Evolutionary conservation across 148 eudicot species (phyloP), one percentile per base, ranked within the genome.

Genomic region (Nyssa sinensis): DNA sequence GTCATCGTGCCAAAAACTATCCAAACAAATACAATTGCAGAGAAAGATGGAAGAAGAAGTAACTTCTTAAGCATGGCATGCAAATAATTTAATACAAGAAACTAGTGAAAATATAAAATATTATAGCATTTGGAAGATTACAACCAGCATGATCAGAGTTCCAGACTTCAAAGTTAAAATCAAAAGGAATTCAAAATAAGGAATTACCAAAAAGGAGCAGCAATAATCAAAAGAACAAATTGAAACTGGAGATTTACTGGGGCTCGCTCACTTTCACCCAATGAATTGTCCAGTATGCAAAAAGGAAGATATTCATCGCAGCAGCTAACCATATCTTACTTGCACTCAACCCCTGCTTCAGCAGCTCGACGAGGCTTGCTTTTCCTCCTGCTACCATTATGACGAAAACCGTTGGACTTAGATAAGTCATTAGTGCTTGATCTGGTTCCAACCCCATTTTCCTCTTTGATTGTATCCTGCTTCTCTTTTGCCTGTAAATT

Each of bases 331-430:
- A 16, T n/a, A 62, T 69, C 57, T 82, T 62, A 75, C 72, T 70
- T 84, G 83, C 91, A 88, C 69, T 87, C 90, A 28, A 92, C 89
- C 64, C 91, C 91, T 4, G 84, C 93, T 89, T 90, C 93, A 55
- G 97, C 95, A 64, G 96, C 96, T 65, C 97, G 83, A 71, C 86
- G 88, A 75, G 97, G 97, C 77, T 86, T 93, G 86, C 76, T 87
- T 82, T 93, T 93, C 71, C 97, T 80, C 75, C 96, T 84, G 77
- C 87, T 90, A 60, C 94, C 87, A 58, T 55, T 84, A 70, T 84
- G 95, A 35, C 94, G 84, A 74, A 90, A 86, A 28, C 92, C 90
- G 64, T 62, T 89, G 31, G 87, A 77, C 57, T 88, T 85, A 47
- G 78, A 75, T 10, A 83, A 61, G 24, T 79, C 89, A 17, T 82